Evolutionary conservation across 192 early-diverging fungal species (phyloP).

Genomic region (Blastocladiella britannica): DNA sequence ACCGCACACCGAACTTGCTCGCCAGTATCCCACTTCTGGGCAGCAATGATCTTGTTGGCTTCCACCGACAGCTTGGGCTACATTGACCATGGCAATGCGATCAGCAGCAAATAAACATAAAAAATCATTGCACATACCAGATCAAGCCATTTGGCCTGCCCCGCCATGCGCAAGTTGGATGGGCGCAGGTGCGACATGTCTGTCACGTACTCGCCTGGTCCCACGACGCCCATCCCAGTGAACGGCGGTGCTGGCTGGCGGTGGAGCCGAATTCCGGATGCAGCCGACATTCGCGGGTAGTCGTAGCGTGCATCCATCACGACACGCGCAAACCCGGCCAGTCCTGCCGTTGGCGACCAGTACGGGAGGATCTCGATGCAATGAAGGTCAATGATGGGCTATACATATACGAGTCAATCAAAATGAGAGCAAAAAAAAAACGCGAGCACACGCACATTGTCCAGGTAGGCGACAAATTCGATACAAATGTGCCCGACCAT

Average conservation of each 20-base stretch:
- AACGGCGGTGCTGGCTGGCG: too few species aligned
- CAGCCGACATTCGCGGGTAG: too few species aligned
- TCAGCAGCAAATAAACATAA: background rate
- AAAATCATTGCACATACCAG: background rate
- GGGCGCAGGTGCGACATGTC: background rate
- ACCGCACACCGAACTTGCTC: background rate
- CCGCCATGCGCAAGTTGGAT: background rate
- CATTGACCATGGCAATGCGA: background rate
- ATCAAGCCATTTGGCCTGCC: background rate
- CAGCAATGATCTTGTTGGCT: background rate
- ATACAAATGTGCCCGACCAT: background rate
- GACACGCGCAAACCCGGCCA: too few species aligned
- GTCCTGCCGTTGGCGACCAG: background rate
- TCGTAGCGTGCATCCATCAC: too few species aligned
- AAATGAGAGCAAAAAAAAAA: too few species aligned
- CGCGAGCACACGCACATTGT: background rate
- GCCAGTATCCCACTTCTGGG: background rate
- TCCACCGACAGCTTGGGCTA: background rate
- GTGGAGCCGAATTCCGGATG: too few species aligned
- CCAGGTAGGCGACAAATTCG: background rate
- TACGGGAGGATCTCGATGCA: background rate
- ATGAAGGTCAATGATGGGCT: too few species aligned
- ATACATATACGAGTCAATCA: too few species aligned
- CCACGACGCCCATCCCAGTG: too few species aligned
- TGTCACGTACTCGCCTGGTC: too few species aligned